Conservation (phyloP, 2,329 filamentous ascomycete species). For the Alternaria sp. region DNA sequence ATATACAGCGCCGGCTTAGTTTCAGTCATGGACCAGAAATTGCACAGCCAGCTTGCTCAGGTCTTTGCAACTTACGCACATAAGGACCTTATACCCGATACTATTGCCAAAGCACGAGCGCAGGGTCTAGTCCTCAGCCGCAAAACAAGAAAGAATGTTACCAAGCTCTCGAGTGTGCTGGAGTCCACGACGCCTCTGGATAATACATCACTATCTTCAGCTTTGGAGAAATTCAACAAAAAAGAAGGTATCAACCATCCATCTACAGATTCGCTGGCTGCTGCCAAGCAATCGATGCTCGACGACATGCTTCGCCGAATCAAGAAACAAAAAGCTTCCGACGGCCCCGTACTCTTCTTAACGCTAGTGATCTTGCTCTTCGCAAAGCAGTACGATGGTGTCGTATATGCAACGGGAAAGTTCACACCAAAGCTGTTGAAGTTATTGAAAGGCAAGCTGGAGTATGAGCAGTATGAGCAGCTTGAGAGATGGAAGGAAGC, state of each 20-base stretch:
- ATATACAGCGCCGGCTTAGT: constrained; percentile 36
- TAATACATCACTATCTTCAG: constrained; percentile 9
- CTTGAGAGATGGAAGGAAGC: constrained; percentile 48
- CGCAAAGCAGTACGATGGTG: constrained; percentile 36
- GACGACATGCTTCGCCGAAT: constrained; percentile 43
- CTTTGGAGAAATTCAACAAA: constrained; percentile 41
- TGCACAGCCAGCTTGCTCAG: constrained; percentile 43
- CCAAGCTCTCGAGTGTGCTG: constrained; percentile 34
- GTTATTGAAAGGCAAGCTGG: constrained; percentile 34
- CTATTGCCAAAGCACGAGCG: constrained; percentile 36
- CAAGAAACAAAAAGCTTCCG: constrained; percentile 41
- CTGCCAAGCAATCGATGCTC: constrained; percentile 34
- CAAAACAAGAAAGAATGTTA: constrained; percentile 39
- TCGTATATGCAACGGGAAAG: constrained; percentile 51
- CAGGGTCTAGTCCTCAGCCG: constrained; percentile 40
- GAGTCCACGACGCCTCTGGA: constrained; percentile 18
- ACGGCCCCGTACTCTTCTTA: constrained; percentile 48
- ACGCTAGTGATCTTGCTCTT: constrained; percentile 43
- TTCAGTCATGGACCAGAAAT: constrained; percentile 35
- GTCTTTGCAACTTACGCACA: constrained; percentile 37
- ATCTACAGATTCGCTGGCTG: constrained; percentile 7
- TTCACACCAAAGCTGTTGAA: constrained; percentile 50
- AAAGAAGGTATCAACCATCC: constrained; percentile 37
- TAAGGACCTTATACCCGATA: constrained; percentile 44
- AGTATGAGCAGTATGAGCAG: constrained; percentile 31